Percentiles rank a stretch among this genome's conserved stretches.
Evolutionary conservation across 2,329 filamentous ascomycete species (phyloP).

Genomic region (Ascomycota sp.): DNA sequence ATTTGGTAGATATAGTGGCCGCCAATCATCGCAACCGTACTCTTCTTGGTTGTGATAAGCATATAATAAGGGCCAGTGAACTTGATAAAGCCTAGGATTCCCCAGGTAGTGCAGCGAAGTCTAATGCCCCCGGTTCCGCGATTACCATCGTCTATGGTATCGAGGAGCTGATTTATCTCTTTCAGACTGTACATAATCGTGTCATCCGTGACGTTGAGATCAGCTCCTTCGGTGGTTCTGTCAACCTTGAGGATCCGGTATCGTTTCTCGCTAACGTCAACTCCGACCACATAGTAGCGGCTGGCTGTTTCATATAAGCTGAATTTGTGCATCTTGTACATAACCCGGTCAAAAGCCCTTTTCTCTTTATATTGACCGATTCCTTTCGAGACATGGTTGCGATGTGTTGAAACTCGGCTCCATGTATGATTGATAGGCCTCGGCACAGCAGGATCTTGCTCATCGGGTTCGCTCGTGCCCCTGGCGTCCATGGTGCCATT

Average conservation of each 20-base stretch:
- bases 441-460: too few relatives aligned
- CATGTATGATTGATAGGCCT: too few relatives aligned
- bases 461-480: too few relatives aligned
- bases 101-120: conserved; percentile 78
- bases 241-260: conserved; percentile 92
- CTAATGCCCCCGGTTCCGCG: conserved; percentile 74
- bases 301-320: conserved; percentile 91
- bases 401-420: too few relatives aligned
- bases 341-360: conserved; percentile 11
- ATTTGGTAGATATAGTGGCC: conserved; percentile 93
- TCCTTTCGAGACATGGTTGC: too few relatives aligned
- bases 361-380: too few relatives aligned
- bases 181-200: conserved; percentile 82
- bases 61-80: conserved; percentile 96
- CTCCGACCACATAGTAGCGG: conserved; percentile 82
- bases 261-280: conserved; percentile 68
- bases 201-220: conserved; percentile 73
- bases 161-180: conserved; percentile 81
- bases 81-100: conserved; percentile 77
- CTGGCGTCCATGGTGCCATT: too few relatives aligned
- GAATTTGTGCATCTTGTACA: conserved; percentile 76
- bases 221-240: conserved; percentile 52
- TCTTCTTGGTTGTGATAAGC: conserved; percentile 87
- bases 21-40: conserved; percentile 84
- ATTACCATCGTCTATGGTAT: conserved; percentile 88